These are phyloP conservation scores for Nothopassalora personata DNA, from an alignment of 2,329 filamentous ascomycete species.

Conservation along the genomic window DNA sequence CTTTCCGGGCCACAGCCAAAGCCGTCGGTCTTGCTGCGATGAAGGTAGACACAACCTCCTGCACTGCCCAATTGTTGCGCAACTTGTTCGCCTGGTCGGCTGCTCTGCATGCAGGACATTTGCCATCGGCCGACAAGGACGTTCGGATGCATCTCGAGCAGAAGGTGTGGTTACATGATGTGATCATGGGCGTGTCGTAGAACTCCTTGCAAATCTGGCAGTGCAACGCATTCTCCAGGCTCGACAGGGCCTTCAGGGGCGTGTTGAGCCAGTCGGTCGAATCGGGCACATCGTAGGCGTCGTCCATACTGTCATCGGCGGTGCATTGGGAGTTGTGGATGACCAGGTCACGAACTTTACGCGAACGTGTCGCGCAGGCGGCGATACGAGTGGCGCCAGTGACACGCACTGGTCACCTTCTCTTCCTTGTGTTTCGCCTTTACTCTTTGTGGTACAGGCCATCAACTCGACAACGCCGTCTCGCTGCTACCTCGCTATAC, in stretches of 20 bases:
- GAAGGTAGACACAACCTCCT: slow-evolving; percentile 80
- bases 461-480: background rate
- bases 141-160: slow-evolving; percentile 93
- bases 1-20: slow-evolving; percentile 56
- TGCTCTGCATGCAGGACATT: slow-evolving; percentile 78
- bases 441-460: background rate
- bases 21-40: slow-evolving; percentile 57
- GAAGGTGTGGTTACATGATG: slow-evolving; percentile 90
- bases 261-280: slow-evolving; percentile 82
- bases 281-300: slow-evolving; percentile 53
- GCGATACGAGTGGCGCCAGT: background rate
- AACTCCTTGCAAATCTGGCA: slow-evolving; percentile 99
- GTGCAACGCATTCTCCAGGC: slow-evolving; percentile 77
- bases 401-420: background rate
- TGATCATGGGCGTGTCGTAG: slow-evolving; percentile 89
- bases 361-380: background rate
- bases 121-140: slow-evolving; percentile 74
- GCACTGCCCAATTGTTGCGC: slow-evolving; percentile 75
- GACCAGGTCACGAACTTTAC: background rate
- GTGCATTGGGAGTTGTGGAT: background rate
- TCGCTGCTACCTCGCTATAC: background rate
- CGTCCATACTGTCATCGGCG: slow-evolving; percentile 11
- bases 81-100: slow-evolving; percentile 78
- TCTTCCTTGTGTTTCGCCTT: background rate
- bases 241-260: slow-evolving; percentile 58